A percentile compares a stretch with the other conserved stretches of the same genome.
Evolutionary conservation across 2,329 filamentous ascomycete species (phyloP).

Genomic region (Dactylella cylindrospora): DNA sequence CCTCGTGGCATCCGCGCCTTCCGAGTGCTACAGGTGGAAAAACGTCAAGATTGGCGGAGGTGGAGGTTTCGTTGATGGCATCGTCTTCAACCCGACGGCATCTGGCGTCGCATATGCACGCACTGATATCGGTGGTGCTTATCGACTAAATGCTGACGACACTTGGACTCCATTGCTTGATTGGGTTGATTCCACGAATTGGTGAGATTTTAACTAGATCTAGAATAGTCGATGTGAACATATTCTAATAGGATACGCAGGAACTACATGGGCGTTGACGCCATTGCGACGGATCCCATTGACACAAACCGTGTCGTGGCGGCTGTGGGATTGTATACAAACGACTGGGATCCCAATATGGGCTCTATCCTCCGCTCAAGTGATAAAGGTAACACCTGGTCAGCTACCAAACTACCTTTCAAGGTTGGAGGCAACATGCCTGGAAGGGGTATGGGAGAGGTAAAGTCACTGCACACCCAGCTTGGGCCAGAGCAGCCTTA

Average conservation of each 20-base stretch:
- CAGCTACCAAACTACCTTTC: constrained; percentile 58
- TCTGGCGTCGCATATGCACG: constrained; percentile 60
- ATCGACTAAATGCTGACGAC: constrained; percentile 60
- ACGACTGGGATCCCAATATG: constrained; percentile 61
- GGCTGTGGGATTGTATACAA: constrained; percentile 62
- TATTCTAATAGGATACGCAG: constrained; percentile 49
- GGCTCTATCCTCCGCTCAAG: constrained; percentile 60
- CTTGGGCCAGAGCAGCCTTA: neutral
- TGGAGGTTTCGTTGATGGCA: constrained; percentile 61
- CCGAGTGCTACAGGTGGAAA: constrained; percentile 54
- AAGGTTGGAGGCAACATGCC: constrained; percentile 66
- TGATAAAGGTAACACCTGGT: constrained; percentile 60
- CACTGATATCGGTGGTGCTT: constrained; percentile 64
- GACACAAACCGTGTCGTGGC: constrained; percentile 59
- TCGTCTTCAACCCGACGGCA: constrained; percentile 58
- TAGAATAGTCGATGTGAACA: neutral
- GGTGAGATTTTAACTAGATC: constrained; percentile 50
- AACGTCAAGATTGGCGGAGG: constrained; percentile 61
- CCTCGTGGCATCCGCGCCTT: constrained; percentile 25
- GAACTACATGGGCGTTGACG: constrained; percentile 62
- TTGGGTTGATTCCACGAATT: constrained; percentile 55
- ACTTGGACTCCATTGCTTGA: constrained; percentile 61
- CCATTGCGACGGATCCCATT: constrained; percentile 60
- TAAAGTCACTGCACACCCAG: constrained; percentile 4
- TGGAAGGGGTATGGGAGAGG: constrained; percentile 60